Conservation (phyloP, 805 yeast genomes). For the Alloascoidea africana region DNA sequence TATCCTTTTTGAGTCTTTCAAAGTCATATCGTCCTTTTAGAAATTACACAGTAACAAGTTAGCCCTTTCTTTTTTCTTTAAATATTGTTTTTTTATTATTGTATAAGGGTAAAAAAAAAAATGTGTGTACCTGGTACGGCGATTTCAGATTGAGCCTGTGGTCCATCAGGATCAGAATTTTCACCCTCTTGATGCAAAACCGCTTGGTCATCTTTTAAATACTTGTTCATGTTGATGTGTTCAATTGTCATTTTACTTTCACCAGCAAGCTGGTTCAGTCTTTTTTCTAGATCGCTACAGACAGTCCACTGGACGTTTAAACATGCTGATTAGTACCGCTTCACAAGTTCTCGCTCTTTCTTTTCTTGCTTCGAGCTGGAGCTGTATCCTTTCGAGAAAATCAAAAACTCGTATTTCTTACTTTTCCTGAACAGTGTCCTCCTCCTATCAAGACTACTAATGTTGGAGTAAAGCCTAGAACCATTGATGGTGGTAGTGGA, state of each 20-base stretch:
- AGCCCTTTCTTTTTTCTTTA: slow-evolving; percentile 12
- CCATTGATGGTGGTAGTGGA: too few relatives aligned
- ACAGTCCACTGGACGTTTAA: not conserved
- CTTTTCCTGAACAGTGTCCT: slow-evolving; percentile 1
- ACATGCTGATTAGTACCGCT: not conserved
- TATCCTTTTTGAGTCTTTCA: slow-evolving; percentile 18
- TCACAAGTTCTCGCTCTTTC: not conserved
- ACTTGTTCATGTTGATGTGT: slow-evolving; percentile 29
- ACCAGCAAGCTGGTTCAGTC: slow-evolving; percentile 13
- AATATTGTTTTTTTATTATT: too few relatives aligned
- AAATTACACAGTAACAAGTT: slow-evolving; percentile 5
- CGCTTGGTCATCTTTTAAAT: slow-evolving; percentile 12
- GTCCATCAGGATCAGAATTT: slow-evolving; percentile 7
- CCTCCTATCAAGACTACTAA: not conserved
- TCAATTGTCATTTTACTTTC: slow-evolving; percentile 13
- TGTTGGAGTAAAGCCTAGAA: too few relatives aligned
- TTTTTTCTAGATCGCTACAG: slow-evolving; percentile 18
- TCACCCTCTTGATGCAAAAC: slow-evolving; percentile 2
- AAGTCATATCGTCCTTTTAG: slow-evolving; percentile 2
- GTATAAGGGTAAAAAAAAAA: not conserved
- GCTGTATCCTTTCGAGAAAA: too few relatives aligned
- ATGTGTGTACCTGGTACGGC: slow-evolving; percentile 1
- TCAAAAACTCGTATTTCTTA: too few relatives aligned
- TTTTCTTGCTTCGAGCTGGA: too few relatives aligned
- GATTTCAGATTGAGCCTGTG: slow-evolving; percentile 12